Percentiles rank a stretch among this genome's conserved stretches.
phyloP scores from a whole-genome alignment of 768 basidiomycete species.

The Suillus lakei region DNA sequence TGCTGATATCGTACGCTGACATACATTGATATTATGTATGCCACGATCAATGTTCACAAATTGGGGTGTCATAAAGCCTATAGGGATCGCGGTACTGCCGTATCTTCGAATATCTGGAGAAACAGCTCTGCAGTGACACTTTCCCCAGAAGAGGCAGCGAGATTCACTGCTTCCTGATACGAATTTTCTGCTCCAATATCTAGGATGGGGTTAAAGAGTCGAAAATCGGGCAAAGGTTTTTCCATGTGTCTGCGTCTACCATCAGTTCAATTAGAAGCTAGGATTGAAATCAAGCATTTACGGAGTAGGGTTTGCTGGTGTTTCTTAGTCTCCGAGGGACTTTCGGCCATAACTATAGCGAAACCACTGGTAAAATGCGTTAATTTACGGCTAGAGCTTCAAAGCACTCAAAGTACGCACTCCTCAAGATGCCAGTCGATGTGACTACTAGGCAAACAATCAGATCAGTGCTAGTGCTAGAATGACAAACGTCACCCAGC shows the following conservation, averaged over 20 bases:
- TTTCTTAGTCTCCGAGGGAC: neutral
- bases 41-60: too few relatives aligned
- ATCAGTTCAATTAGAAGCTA: neutral
- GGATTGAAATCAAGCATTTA: neutral
- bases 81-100: too few relatives aligned
- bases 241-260: neutral
- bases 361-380: neutral
- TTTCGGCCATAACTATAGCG: too few relatives aligned
- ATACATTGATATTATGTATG: too few relatives aligned
- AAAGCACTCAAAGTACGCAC: slow-evolving; percentile 17
- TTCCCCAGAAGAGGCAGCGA: neutral
- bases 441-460: slow-evolving; percentile 19
- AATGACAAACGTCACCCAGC: neutral
- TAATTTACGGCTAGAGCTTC: slow-evolving; percentile 15
- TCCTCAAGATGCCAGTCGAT: slow-evolving; percentile 30
- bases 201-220: neutral
- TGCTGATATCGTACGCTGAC: too few relatives aligned
- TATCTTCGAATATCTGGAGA: too few relatives aligned
- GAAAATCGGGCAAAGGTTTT: neutral
- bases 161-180: neutral
- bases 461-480: neutral
- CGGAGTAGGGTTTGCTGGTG: neutral
- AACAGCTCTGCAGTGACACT: too few relatives aligned
- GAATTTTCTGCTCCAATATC: neutral
- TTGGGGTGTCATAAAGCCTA: too few relatives aligned